Conservation (phyloP, 169 alveolate species). For the Babesia microti region DNA sequence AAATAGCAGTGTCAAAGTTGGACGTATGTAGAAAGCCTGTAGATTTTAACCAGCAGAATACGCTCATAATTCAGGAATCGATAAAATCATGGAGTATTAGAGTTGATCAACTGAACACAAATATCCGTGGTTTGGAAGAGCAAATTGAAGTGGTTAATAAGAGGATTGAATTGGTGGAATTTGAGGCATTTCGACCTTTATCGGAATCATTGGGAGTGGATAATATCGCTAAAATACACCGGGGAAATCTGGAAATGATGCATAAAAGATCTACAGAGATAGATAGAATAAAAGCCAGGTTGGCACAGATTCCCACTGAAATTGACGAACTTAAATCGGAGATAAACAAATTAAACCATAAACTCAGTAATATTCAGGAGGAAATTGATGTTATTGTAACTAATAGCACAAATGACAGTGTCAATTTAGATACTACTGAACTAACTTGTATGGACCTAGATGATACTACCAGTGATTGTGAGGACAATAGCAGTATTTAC, state of each 20-base stretch:
- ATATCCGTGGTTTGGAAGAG: no score
- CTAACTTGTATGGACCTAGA: conserved; percentile 9
- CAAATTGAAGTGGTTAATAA: no score
- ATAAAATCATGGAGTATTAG: no score
- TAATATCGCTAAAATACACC: conserved; percentile 13
- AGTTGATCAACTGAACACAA: no score
- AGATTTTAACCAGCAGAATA: conserved; percentile 11
- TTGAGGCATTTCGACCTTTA: conserved; percentile 10
- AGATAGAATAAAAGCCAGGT: conserved; percentile 11
- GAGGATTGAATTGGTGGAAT: no score
- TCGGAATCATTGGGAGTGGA: conserved; percentile 5
- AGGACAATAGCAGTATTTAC: conserved; percentile 8
- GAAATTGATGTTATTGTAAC: background rate
- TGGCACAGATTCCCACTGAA: no score
- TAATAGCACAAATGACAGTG: conserved; percentile 3
- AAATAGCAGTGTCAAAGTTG: conserved; percentile 15
- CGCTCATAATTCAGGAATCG: no score
- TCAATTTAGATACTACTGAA: conserved; percentile 2
- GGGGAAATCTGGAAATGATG: conserved; percentile 4
- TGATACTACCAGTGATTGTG: conserved; percentile 18
- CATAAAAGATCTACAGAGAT: conserved; percentile 14
- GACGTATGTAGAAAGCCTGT: conserved; percentile 16
- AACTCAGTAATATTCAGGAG: conserved; percentile 3
- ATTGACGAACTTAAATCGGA: conserved; percentile 3
- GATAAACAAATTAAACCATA: background rate